Evolutionary conservation across 2,329 filamentous ascomycete genomes (phyloP).

Genomic region (Hypoxylon rubiginosum): DNA sequence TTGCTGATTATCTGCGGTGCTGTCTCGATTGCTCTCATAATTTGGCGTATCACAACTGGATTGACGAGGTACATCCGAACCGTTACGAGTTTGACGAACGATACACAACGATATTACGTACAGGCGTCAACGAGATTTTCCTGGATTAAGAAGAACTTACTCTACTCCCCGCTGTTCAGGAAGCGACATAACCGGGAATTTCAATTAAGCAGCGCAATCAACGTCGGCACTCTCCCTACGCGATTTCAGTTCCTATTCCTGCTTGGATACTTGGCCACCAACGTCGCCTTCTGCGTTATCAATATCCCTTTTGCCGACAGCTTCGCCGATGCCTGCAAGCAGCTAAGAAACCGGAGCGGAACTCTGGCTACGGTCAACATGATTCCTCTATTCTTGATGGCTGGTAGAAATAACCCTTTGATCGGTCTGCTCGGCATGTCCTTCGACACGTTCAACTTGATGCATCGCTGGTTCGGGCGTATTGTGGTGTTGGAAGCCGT

Average conservation of each 20-base stretch:
- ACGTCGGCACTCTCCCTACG: constrained; percentile 83
- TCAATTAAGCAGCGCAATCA: constrained; percentile 75
- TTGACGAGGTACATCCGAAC: constrained; percentile 78
- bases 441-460: constrained; percentile 85
- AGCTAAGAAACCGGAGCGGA: constrained; percentile 77
- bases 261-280: constrained; percentile 75
- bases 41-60: constrained; percentile 74
- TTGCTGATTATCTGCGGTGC: constrained; percentile 74
- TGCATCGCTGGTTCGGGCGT: constrained; percentile 85
- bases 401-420: constrained; percentile 82
- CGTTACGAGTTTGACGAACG: constrained; percentile 81
- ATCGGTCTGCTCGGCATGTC: constrained; percentile 79
- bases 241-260: constrained; percentile 81
- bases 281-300: constrained; percentile 81
- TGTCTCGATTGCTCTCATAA: constrained; percentile 72
- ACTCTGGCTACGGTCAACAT: constrained; percentile 81
- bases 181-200: constrained; percentile 84
- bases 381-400: constrained; percentile 80
- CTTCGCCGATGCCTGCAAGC: constrained; percentile 59
- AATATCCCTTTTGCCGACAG: constrained; percentile 71
- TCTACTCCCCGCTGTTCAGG: constrained; percentile 78
- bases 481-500: constrained; percentile 79
- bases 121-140: constrained; percentile 65
- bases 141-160: constrained; percentile 75
- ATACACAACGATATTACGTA: constrained; percentile 84